Evolutionary conservation across 2,329 filamentous ascomycete species (phyloP), one percentile per base, ranked within the genome.

Genomic region (Nemania sp.): DNA sequence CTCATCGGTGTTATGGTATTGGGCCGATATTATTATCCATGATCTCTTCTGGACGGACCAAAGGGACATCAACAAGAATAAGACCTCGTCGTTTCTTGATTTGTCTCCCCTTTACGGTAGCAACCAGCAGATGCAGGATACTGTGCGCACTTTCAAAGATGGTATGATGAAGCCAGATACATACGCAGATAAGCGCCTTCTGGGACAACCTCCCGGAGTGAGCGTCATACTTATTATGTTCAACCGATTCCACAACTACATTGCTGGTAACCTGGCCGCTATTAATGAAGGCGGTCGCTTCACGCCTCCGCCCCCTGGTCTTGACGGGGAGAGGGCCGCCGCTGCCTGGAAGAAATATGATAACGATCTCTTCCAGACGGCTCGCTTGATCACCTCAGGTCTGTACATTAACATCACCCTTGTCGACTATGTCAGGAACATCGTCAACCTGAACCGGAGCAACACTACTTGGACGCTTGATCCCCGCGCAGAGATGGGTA

Each of bases 221-320:
- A 86, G 88, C 64, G 89, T 92, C 4, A 75, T 94, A 2, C 80
- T 94, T 29, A 86, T 94, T 79, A 93, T 94, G 91, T 90, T 93
- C 80, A 91, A 91, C 74, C 87, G 90, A 26, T 97, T 97, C 80
- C 95, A 98, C 80, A 98, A 98, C 80, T 87, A 96, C 71, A 88
- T 94, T 0, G 94, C 92, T 1, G 87, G 89, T 62, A 91, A 95
- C 68, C 83, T 98, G 20, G 92, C 92, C 0, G 82, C 86, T n/a
- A 95, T 98, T 79, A 97, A 98, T 74, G 94, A 98, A 74, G 88
- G 89, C 52, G 90, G 89, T 18, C 88, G 92, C 24, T 98, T 97
- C 80, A 87, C 85, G 0, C 90, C 89, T 67, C 93, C 93, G 0
- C 75, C 82, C 0, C 79, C 82, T 0, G 71, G 80, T 0, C 81